Evolutionary conservation across 345 rosid species (phyloP).

Genomic region (Brassica carinata): DNA sequence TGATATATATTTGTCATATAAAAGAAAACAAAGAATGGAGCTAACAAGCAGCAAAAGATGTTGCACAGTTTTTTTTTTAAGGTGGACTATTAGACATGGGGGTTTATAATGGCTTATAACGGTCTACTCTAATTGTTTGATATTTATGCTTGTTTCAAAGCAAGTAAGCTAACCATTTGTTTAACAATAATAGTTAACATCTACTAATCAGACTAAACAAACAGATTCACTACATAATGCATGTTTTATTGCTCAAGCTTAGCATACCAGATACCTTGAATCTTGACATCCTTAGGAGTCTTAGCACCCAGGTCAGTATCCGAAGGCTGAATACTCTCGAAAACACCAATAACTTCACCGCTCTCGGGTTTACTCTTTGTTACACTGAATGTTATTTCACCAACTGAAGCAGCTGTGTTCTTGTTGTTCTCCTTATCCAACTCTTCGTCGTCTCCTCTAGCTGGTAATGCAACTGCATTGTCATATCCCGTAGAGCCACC

Average conservation of each 20-base stretch:
- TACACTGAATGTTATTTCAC: slow-evolving; percentile 82
- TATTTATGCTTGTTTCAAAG: not conserved
- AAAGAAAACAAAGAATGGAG: too few relatives aligned
- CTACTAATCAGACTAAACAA: not conserved
- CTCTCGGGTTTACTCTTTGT: slow-evolving; percentile 85
- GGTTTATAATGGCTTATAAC: too few relatives aligned
- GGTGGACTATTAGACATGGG: too few relatives aligned
- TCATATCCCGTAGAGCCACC: slow-evolving; percentile 61
- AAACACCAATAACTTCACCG: slow-evolving; percentile 89
- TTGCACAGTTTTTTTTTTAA: too few relatives aligned
- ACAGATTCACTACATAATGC: not conserved
- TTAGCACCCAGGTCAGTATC: slow-evolving; percentile 97
- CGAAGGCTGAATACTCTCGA: slow-evolving; percentile 95
- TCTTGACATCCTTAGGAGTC: slow-evolving; percentile 91
- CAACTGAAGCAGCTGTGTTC: slow-evolving; percentile 64
- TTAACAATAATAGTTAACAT: not conserved
- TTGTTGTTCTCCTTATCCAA: slow-evolving; percentile 78
- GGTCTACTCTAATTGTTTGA: too few relatives aligned
- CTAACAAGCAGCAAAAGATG: too few relatives aligned
- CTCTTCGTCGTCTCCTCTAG: slow-evolving; percentile 15
- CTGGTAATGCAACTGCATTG: not conserved
- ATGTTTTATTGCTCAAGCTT: slow-evolving; percentile 67
- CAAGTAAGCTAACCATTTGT: not conserved
- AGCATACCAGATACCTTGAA: slow-evolving; percentile 93
- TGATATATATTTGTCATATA: too few relatives aligned